Base-by-base conservation (phyloP, 805 yeast species). In the Saturnispora bothae region DNA sequence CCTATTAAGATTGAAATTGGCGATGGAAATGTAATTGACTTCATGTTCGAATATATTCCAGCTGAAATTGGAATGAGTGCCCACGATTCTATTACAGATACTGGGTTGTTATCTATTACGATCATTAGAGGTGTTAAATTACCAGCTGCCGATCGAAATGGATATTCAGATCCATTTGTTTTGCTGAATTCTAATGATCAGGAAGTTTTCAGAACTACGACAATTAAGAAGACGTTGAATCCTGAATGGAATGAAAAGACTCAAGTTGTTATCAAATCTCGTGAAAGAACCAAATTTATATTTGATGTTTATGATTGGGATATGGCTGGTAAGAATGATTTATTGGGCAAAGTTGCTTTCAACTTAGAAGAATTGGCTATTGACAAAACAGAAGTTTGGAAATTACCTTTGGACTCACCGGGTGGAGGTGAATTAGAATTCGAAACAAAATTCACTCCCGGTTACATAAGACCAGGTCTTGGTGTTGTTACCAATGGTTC, bases 161-260 rank as follows among this genome's bases (percentile, higher is more conserved):
- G 92, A 39, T 77, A 76, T 50, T 78, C 89, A 3, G 94, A 83
- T 62, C 94, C 94, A 39, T 73, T 64, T 49, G 68, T 68, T 33
- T 59, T 58, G 18, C 55, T 82, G n/a, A 60, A 53, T 33, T 53
- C 78, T 14, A 77, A 79, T 51, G 78, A 73, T 6, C 51, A 63
- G 30, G 65, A 70, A 46, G 57, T 75, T 4, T 71, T 56, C 61
- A 80, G 66, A 57, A 76, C 83, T 9, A 75, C 69, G 41, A 70
- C 70, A 39, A 64, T 75, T 42, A 78, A 79, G 59, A 81, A 74
- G 53, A 73, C 83, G 0, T 62, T 82, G 47, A 65, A 73, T 40
- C 95, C 95, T 14, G 68, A 66, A 9, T 86, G 92, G 88, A 78
- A 83, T 53, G 92, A 83, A 49, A 56, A 62, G 6, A 63, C 72